Conservation (phyloP, 2,329 filamentous ascomycete genomes). For the Colletotrichum gigasporum region DNA sequence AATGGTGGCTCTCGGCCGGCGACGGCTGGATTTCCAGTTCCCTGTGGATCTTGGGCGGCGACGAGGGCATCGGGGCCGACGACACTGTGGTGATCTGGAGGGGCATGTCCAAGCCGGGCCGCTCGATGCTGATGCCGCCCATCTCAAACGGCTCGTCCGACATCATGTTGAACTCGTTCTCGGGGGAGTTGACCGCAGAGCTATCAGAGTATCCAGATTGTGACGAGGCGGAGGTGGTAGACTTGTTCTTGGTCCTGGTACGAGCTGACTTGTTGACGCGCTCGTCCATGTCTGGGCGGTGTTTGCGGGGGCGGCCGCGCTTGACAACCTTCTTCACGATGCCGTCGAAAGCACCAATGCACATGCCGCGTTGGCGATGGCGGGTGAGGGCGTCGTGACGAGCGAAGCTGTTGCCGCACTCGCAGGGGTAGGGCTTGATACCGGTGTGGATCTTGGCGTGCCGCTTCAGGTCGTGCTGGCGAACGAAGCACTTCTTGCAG, state of each 20-base stretch:
- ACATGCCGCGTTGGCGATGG: constrained; percentile 96
- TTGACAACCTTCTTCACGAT: constrained; percentile 68
- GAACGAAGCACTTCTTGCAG: constrained; percentile 95
- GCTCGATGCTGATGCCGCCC: constrained; percentile 45
- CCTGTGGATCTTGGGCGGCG: constrained; percentile 44
- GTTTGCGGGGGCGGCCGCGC: constrained; percentile 72
- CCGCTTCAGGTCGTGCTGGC: constrained; percentile 95
- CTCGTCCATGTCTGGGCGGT: constrained; percentile 65
- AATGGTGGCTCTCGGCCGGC: constrained; percentile 52
- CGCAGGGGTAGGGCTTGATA: constrained; percentile 93
- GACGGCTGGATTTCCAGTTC: constrained; percentile 46
- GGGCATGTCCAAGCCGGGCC: constrained; percentile 33
- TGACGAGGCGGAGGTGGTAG: constrained; percentile 57
- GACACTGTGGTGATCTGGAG: constrained; percentile 50
- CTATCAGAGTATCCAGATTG: constrained; percentile 66
- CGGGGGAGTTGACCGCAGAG: constrained; percentile 63
- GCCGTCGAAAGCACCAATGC: constrained; percentile 92
- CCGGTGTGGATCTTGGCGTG: constrained; percentile 98
- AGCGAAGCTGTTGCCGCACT: constrained; percentile 94
- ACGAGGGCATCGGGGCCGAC: constrained; percentile 52
- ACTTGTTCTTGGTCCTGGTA: constrained; percentile 66
- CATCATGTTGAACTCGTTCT: constrained; percentile 53
- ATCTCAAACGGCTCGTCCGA: constrained; percentile 51
- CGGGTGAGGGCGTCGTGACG: constrained; percentile 94
- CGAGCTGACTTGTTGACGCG: constrained; percentile 66